phyloP scores from a whole-genome alignment of 2,329 filamentous ascomycete genomes.

The Colletotrichum abscissum region DNA sequence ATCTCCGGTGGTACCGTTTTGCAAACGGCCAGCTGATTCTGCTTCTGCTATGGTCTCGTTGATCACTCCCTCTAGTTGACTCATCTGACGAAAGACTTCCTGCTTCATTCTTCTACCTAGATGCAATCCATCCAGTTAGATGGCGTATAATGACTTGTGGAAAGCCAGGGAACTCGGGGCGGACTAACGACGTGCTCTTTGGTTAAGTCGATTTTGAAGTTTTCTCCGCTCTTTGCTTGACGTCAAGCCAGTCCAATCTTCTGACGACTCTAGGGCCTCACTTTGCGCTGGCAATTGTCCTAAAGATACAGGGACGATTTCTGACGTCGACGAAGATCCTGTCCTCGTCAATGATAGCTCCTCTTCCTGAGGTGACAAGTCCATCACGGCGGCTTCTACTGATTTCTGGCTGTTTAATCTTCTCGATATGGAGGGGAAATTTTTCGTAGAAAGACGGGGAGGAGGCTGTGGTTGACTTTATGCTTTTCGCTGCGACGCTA shows the following conservation, averaged over 20 bases:
- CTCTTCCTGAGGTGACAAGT: background rate
- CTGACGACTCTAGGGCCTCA: background rate
- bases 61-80: background rate
- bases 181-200: slow-evolving; percentile 23
- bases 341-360: background rate
- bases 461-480: background rate
- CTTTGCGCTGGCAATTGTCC: background rate
- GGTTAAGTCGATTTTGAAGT: slow-evolving; percentile 29
- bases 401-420: background rate
- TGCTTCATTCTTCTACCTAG: slow-evolving; percentile 4
- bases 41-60: background rate
- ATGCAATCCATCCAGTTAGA: background rate
- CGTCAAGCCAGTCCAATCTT: slow-evolving; percentile 23
- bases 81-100: background rate
- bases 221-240: slow-evolving; percentile 21
- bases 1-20: background rate
- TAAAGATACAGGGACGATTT: background rate
- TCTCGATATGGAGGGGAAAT: background rate
- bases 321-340: background rate
- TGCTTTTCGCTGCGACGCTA: background rate
- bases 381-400: background rate
- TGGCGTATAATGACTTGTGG: no score
- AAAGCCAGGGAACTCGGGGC: background rate
- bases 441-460: no score
- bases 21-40: background rate